These are phyloP conservation scores for Rubia balearica DNA, from an alignment of 305 asterid genomes.

Conservation along the genomic window DNA sequence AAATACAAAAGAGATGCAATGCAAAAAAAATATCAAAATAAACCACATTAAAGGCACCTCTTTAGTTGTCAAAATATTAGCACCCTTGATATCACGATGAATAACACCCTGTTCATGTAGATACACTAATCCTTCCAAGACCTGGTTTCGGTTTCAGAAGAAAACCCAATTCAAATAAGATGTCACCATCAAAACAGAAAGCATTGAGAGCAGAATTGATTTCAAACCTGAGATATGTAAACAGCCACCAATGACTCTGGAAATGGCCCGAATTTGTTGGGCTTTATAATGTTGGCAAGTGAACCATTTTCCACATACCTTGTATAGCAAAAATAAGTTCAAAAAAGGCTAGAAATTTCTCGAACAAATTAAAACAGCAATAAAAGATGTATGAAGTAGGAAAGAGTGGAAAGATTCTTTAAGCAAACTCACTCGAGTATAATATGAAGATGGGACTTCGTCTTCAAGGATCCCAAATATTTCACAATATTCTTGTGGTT, in stretches of 20 bases:
- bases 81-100: slow-evolving; percentile 86
- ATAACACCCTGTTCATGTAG: slow-evolving; percentile 98
- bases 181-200: slow-evolving; percentile 15
- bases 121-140: slow-evolving; percentile 95
- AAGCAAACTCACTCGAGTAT: slow-evolving; percentile 53
- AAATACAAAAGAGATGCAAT: background rate
- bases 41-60: slow-evolving; percentile 32
- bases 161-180: background rate
- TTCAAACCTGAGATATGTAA: slow-evolving; percentile 89
- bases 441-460: slow-evolving; percentile 90
- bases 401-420: slow-evolving; percentile 9
- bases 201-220: slow-evolving; percentile 16
- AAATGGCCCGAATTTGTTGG: slow-evolving; percentile 98
- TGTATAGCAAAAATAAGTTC: slow-evolving; percentile 14
- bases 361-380: background rate
- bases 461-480: slow-evolving; percentile 91
- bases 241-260: slow-evolving; percentile 98
- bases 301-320: slow-evolving; percentile 96
- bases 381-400: background rate
- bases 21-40: background rate
- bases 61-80: slow-evolving; percentile 66
- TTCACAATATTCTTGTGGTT: slow-evolving; percentile 95
- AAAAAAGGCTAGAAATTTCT: background rate
- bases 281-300: slow-evolving; percentile 92
- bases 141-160: slow-evolving; percentile 38